These are phyloP conservation scores for Mycena galericulata DNA, from an alignment of 768 basidiomycete genomes.

Conservation along the genomic window DNA sequence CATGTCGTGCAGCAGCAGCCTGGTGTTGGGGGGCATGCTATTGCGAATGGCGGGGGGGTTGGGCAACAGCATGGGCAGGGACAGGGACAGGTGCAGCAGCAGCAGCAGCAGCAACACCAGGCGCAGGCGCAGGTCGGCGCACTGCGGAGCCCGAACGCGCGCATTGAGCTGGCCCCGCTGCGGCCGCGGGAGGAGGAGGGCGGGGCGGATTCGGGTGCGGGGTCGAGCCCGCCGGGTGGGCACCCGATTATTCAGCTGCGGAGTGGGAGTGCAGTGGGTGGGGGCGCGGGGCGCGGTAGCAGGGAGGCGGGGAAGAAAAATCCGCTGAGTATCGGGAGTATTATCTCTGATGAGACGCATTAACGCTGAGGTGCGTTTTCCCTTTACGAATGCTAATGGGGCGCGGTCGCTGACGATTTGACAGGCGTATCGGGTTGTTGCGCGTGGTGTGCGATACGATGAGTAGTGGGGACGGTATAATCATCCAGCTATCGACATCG, in stretches of 20 bases:
- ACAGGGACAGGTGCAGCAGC: conserved; percentile 4
- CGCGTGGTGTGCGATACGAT: too few relatives aligned
- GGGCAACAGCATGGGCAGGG: not conserved
- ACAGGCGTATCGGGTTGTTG: too few relatives aligned
- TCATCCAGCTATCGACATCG: too few relatives aligned
- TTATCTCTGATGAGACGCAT: conserved; percentile 66
- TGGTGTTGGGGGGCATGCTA: conserved; percentile 1
- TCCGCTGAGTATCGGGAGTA: conserved; percentile 76
- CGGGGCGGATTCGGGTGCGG: conserved; percentile 21
- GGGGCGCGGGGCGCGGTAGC: conserved; percentile 9
- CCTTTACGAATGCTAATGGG: too few relatives aligned
- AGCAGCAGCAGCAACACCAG: conserved; percentile 20
- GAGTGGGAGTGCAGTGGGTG: conserved; percentile 45
- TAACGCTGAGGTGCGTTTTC: not conserved
- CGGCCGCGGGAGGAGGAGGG: conserved; percentile 39
- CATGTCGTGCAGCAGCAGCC: conserved; percentile 4
- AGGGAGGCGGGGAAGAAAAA: conserved; percentile 65
- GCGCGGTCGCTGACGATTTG: too few relatives aligned
- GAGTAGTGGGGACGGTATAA: too few relatives aligned
- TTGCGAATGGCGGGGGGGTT: not conserved
- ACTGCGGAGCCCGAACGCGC: conserved; percentile 45
- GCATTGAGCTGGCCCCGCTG: conserved; percentile 71
- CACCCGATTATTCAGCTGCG: conserved; percentile 51
- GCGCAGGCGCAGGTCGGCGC: conserved; percentile 37
- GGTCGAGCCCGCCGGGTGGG: conserved; percentile 34